phyloP scores from a whole-genome alignment of 495 filamentous ascomycete genomes.

The Oidiodendron maius region DNA sequence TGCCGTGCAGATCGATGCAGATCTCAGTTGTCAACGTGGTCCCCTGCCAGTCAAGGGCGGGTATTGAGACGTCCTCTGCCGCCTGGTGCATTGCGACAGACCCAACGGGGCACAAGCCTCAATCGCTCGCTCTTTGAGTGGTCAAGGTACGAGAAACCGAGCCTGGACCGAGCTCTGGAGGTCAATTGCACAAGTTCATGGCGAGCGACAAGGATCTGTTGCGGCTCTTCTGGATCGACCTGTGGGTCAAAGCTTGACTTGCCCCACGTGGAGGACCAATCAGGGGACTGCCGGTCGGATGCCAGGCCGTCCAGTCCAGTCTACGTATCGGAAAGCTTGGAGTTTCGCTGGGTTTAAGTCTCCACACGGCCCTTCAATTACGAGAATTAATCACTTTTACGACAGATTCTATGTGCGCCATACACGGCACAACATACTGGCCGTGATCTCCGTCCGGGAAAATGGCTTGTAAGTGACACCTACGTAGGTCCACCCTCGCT shows the following conservation, averaged over 20 bases:
- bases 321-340: neutral
- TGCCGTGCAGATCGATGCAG: too few species aligned
- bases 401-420: neutral
- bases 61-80: too few species aligned
- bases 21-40: too few species aligned
- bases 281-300: neutral
- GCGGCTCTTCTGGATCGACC: neutral
- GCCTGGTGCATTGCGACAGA: neutral
- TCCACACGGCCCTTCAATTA: neutral
- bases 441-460: too few species aligned
- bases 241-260: too few species aligned
- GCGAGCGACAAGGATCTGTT: neutral
- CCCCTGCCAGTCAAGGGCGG: too few species aligned
- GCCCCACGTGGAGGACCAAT: too few species aligned
- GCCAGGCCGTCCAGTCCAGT: too few species aligned
- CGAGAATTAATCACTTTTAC: neutral
- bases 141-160: neutral
- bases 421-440: neutral
- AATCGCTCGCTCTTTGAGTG: neutral
- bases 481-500: neutral
- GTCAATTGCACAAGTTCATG: too few species aligned
- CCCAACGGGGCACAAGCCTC: neutral
- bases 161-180: neutral
- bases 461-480: neutral
- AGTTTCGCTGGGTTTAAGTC: neutral